phyloP scores from a whole-genome alignment of 2,329 filamentous ascomycete species.

The Magnaporthiopsis poae region DNA sequence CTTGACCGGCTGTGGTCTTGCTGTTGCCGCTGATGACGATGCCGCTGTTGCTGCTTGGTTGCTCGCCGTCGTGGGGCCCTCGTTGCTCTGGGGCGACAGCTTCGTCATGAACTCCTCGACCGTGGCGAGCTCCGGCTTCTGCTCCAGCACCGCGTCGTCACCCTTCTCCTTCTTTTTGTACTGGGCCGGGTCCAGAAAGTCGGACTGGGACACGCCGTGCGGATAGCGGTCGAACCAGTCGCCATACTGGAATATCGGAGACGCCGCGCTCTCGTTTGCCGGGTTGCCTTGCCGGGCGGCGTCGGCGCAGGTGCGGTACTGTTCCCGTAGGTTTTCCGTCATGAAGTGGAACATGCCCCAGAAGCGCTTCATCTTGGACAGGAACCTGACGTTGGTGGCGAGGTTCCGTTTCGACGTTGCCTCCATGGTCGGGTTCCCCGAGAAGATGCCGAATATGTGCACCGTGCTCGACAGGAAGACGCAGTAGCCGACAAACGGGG shows the following conservation, averaged over 20 bases:
- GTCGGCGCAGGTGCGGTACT: constrained; percentile 78
- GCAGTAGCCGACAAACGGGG: constrained; percentile 89
- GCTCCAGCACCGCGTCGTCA: constrained; percentile 79
- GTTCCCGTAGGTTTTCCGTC: constrained; percentile 80
- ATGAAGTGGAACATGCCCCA: constrained; percentile 99
- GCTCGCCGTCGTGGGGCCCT: constrained; percentile 21
- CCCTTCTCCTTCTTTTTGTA: constrained; percentile 64
- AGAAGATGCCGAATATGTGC: constrained; percentile 88
- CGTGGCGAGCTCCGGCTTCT: constrained; percentile 78
- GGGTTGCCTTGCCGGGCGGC: constrained; percentile 60
- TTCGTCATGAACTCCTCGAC: constrained; percentile 90
- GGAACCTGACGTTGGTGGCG: constrained; percentile 76
- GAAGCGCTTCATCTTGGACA: constrained; percentile 90
- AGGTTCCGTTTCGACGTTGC: constrained; percentile 72
- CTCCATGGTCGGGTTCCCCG: constrained; percentile 67
- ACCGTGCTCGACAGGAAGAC: constrained; percentile 88
- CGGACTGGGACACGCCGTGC: constrained; percentile 74
- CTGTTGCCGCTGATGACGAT: constrained; percentile 10
- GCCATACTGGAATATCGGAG: constrained; percentile 80
- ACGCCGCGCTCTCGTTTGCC: constrained; percentile 36
- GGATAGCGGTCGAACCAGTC: constrained; percentile 97
- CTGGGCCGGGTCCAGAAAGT: constrained; percentile 67
- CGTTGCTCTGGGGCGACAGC: constrained; percentile 51
- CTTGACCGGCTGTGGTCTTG: constrained; percentile 20
- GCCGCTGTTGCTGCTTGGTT: constrained; percentile 15